Evolutionary conservation across 345 rosid species (phyloP).

Genomic region (Citrus hindsii): DNA sequence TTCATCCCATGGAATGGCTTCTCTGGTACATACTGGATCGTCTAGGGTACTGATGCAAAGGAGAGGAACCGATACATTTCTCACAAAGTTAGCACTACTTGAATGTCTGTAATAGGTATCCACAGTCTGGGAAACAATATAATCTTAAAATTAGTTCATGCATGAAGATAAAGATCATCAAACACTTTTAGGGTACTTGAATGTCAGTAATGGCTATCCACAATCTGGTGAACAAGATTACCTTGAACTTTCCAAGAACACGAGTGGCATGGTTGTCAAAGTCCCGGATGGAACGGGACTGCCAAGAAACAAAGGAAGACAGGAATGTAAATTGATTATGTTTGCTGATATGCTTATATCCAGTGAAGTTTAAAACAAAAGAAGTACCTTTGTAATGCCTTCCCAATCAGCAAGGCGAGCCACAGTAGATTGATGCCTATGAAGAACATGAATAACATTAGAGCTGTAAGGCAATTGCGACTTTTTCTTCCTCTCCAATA

Average conservation of each 20-base stretch:
- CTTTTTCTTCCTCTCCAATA: neutral
- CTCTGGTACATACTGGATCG: constrained; percentile 40
- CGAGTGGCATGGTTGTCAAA: constrained; percentile 33
- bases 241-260: constrained; percentile 35
- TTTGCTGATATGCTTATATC: neutral
- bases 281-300: constrained; percentile 33
- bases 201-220: constrained; percentile 28
- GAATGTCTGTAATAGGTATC: constrained; percentile 36
- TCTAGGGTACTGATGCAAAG: constrained; percentile 35
- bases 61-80: constrained; percentile 38
- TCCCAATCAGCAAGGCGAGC: constrained; percentile 33
- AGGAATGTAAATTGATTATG: neutral
- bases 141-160: neutral
- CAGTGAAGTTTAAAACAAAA: neutral
- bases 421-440: constrained; percentile 34
- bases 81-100: constrained; percentile 21
- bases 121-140: constrained; percentile 26
- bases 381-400: constrained; percentile 11
- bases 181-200: constrained; percentile 4
- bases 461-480: neutral
- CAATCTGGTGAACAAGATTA: constrained; percentile 24
- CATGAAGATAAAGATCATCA: neutral
- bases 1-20: constrained; percentile 46
- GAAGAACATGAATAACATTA: neutral
- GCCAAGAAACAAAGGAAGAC: constrained; percentile 15